These are phyloP conservation scores for Curvularia verruculosa DNA, from an alignment of 2,329 filamentous ascomycete species.

Conservation along the genomic window DNA sequence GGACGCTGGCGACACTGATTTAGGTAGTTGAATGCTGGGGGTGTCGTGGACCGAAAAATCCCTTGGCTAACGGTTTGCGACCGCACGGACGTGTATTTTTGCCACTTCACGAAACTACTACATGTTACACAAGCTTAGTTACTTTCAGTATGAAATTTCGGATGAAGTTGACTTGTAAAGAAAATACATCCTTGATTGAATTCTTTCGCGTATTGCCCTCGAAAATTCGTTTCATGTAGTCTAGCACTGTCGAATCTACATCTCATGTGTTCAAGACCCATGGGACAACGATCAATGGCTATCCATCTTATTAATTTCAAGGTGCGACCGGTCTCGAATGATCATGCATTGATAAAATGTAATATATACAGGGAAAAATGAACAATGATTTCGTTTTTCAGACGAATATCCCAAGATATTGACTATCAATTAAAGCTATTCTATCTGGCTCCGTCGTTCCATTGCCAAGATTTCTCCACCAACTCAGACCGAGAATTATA, in stretches of 20 bases:
- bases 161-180: background rate
- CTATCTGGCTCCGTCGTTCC: too few species aligned
- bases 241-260: background rate
- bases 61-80: background rate
- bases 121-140: background rate
- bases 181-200: too few species aligned
- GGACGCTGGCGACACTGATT: background rate
- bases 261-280: background rate
- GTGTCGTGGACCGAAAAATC: background rate
- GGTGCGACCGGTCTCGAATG: background rate
- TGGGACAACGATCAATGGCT: background rate
- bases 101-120: background rate
- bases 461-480: background rate
- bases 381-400: background rate
- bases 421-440: background rate
- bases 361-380: too few species aligned
- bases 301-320: background rate
- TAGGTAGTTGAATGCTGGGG: background rate
- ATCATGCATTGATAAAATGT: too few species aligned
- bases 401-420: background rate
- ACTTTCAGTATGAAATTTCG: background rate
- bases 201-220: background rate
- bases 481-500: background rate
- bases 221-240: background rate
- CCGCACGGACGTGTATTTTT: background rate